Conservation (phyloP, 2,329 filamentous ascomycete genomes). For the Purpureocillium takamizusanense region DNA sequence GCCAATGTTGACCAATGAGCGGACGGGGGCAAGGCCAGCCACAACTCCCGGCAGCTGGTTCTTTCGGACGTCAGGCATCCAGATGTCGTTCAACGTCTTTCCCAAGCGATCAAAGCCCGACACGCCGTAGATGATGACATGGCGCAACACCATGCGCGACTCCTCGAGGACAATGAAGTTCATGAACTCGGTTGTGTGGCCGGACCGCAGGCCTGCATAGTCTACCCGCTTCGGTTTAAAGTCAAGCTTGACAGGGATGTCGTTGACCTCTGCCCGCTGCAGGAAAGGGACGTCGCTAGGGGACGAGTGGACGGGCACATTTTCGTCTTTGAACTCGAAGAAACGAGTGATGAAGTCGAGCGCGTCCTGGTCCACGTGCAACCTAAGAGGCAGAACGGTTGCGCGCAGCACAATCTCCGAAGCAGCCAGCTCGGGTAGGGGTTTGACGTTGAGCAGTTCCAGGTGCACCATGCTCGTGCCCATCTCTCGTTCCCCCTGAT, state of each 20-base stretch:
- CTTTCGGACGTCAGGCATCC: constrained; percentile 85
- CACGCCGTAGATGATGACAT: constrained; percentile 87
- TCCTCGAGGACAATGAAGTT: constrained; percentile 93
- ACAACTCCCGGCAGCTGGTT: constrained; percentile 87
- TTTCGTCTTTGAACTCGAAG: constrained; percentile 92
- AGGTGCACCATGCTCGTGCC: constrained; percentile 84
- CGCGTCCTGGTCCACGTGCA: constrained; percentile 96
- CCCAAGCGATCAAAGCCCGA: constrained; percentile 85
- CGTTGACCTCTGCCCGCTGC: constrained; percentile 79
- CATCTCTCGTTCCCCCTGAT: constrained; percentile 78
- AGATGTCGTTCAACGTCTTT: constrained; percentile 86
- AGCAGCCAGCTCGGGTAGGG: constrained; percentile 72
- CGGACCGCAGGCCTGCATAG: constrained; percentile 84
- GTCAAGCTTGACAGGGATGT: constrained; percentile 74
- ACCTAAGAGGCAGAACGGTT: constrained; percentile 70
- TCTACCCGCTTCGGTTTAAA: constrained; percentile 99
- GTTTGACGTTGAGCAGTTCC: constrained; percentile 80
- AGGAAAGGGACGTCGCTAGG: constrained; percentile 75
- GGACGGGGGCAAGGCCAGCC: constrained; percentile 81
- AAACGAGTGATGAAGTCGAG: constrained; percentile 95
- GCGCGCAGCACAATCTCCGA: constrained; percentile 81
- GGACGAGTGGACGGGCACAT: constrained; percentile 41
- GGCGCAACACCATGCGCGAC: constrained; percentile 74
- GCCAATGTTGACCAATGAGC: constrained; percentile 83
- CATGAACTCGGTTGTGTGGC: constrained; percentile 96